Evolutionary conservation across 139 green algal genomes (phyloP).

Genomic region (Closterium sp.): DNA sequence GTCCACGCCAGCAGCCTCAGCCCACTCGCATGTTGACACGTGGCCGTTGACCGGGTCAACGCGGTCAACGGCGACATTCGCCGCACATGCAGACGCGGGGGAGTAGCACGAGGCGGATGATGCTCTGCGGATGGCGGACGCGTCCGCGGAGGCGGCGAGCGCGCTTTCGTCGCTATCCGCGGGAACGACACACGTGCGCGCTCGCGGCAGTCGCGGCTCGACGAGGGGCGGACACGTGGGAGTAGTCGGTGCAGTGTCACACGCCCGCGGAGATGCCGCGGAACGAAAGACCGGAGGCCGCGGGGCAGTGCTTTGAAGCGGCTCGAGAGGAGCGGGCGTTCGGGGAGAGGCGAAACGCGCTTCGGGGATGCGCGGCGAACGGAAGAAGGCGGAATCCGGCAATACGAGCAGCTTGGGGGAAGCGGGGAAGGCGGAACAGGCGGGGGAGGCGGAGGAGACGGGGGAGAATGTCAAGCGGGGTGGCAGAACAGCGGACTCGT

Average conservation of each 20-base stretch:
- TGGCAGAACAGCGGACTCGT: not conserved
- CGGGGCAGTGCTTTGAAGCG: not conserved
- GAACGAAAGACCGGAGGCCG: not conserved
- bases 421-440: not conserved
- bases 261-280: not conserved
- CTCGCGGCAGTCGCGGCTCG: not conserved
- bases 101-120: not conserved
- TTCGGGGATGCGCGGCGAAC: not conserved
- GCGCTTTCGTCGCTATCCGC: not conserved
- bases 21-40: not conserved
- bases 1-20: not conserved
- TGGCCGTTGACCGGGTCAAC: not conserved
- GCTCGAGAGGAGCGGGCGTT: not conserved
- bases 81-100: not conserved
- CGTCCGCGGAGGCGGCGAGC: no score
- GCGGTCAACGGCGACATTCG: not conserved
- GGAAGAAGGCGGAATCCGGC: not conserved
- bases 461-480: not conserved
- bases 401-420: not conserved
- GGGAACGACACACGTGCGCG: not conserved
- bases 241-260: not conserved
- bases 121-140: not conserved
- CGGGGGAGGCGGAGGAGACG: not conserved
- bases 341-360: not conserved
- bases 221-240: not conserved